Conservation (phyloP, 179 eudicot species). For the Gypsophila paniculata region DNA sequence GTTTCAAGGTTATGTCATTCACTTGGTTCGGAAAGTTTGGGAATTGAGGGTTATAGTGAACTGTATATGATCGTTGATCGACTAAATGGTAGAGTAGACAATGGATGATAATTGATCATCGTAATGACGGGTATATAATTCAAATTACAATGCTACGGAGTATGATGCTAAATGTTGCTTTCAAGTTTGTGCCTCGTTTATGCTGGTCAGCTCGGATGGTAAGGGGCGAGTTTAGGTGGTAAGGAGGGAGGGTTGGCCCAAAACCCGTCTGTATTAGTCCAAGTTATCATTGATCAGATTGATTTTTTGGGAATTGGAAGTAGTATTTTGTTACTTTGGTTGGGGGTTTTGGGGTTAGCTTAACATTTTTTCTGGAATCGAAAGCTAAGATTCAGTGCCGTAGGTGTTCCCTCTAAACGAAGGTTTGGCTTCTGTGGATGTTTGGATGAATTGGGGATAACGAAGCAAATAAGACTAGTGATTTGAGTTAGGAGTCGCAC, state of each 20-base stretch:
- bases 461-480: too few species aligned
- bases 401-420: background rate
- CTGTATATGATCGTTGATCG: background rate
- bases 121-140: too few species aligned
- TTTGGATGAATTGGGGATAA: background rate
- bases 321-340: background rate
- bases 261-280: background rate
- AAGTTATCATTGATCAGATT: background rate
- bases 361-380: background rate
- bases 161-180: background rate
- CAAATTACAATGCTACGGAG: too few species aligned
- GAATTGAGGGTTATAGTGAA: background rate
- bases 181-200: background rate
- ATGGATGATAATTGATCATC: too few species aligned
- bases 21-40: background rate
- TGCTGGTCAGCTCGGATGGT: background rate
- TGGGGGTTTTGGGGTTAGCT: background rate
- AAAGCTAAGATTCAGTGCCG: background rate
- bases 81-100: too few species aligned
- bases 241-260: too few species aligned
- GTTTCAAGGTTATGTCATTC: background rate
- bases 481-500: too few species aligned
- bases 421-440: background rate
- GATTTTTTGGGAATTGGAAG: background rate
- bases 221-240: background rate